Percentiles rank a stretch among this genome's conserved stretches.
Conservation (phyloP, 1,284 basidiomycete species). For the Leccinum huronense region DNA sequence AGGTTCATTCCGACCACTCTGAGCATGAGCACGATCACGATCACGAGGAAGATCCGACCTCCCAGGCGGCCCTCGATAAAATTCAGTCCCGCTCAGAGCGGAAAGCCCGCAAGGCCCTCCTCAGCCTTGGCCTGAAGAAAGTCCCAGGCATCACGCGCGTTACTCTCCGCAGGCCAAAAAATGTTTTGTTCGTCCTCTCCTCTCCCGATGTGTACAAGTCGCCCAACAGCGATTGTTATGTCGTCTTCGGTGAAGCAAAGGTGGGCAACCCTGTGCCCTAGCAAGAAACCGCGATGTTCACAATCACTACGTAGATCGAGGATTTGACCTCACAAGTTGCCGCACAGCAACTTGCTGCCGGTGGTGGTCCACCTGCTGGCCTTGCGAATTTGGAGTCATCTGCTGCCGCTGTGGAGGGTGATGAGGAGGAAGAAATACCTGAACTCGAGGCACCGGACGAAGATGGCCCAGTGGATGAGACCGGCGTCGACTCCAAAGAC, state of each 20-base stretch:
- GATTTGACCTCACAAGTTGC: slow-evolving; percentile 87
- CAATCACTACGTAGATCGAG: slow-evolving; percentile 62
- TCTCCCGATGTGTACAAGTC: slow-evolving; percentile 98
- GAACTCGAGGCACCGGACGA: slow-evolving; percentile 80
- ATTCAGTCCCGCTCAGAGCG: slow-evolving; percentile 91
- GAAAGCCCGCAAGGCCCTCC: slow-evolving; percentile 87
- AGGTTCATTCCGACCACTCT: slow-evolving; percentile 75
- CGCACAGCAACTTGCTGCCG: slow-evolving; percentile 77
- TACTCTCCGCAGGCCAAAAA: slow-evolving; percentile 91
- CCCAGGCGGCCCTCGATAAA: slow-evolving; percentile 84
- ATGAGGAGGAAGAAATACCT: slow-evolving; percentile 78
- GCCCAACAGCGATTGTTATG: slow-evolving; percentile 95
- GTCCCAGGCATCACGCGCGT: slow-evolving; percentile 94
- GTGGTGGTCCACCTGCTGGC: slow-evolving; percentile 45
- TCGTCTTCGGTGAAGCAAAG: slow-evolving; percentile 99
- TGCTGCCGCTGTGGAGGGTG: slow-evolving; percentile 51
- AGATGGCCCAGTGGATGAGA: slow-evolving; percentile 75
- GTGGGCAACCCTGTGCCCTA: slow-evolving; percentile 37
- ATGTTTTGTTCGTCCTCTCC: slow-evolving; percentile 92
- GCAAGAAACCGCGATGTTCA: background rate
- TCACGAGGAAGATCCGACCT: slow-evolving; percentile 74
- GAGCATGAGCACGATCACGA: slow-evolving; percentile 49
- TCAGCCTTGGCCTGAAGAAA: slow-evolving; percentile 87
- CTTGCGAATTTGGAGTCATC: slow-evolving; percentile 55
- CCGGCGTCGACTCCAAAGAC: slow-evolving; percentile 89